Conservation (phyloP, 352 stramenopile species). For the Phytophthora colocasiae region DNA sequence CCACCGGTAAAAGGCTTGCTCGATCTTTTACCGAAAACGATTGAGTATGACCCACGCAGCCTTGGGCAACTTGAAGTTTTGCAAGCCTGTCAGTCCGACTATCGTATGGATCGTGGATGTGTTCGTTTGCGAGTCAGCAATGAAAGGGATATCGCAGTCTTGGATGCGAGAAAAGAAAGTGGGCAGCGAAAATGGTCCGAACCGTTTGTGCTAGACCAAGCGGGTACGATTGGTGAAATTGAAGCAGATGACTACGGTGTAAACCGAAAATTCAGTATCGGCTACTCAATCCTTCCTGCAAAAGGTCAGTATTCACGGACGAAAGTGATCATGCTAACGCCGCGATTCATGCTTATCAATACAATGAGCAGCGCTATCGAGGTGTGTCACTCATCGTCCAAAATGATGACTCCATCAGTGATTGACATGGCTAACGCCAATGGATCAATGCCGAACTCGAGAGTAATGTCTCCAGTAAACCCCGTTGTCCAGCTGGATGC, state of each 20-base stretch:
- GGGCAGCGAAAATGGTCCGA: conserved; percentile 79
- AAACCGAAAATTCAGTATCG: conserved; percentile 80
- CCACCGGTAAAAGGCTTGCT: conserved; percentile 84
- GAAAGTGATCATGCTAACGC: conserved; percentile 90
- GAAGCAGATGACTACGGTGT: conserved; percentile 68
- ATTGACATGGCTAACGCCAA: conserved; percentile 51
- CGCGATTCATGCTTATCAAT: conserved; percentile 88
- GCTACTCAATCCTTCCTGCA: conserved; percentile 79
- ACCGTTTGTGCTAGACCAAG: conserved; percentile 74
- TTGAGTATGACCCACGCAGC: conserved; percentile 57
- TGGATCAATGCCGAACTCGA: conserved; percentile 50
- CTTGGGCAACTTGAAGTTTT: conserved; percentile 79
- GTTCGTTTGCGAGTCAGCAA: conserved; percentile 82
- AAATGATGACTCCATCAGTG: conserved; percentile 51
- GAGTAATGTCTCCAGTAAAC: conserved; percentile 70
- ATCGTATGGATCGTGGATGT: conserved; percentile 66
- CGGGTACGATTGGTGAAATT: conserved; percentile 76
- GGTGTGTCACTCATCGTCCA: conserved; percentile 82
- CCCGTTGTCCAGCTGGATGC: conserved; percentile 73
- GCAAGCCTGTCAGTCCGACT: conserved; percentile 84
- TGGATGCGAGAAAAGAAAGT: conserved; percentile 50
- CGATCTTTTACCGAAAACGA: conserved; percentile 82
- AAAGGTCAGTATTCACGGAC: conserved; percentile 85
- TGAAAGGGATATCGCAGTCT: conserved; percentile 34
- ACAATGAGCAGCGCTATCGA: conserved; percentile 71